Percentiles rank a stretch among this genome's conserved stretches.
Conservation (phyloP, 768 basidiomycete genomes). For the Naganishia kalamii region DNA sequence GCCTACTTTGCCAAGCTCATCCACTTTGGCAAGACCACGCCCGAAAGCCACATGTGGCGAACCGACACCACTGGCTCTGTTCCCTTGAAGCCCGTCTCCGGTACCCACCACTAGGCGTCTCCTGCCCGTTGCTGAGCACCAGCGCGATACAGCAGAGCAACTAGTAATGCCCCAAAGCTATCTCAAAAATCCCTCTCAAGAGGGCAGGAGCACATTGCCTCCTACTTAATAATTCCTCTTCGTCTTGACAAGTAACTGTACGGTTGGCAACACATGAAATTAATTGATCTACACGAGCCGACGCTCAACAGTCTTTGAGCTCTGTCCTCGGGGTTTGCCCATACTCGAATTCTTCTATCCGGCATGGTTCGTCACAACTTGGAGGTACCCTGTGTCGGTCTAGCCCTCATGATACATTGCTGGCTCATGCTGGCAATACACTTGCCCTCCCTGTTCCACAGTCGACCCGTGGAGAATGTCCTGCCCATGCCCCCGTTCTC, state of each 20-base stretch:
- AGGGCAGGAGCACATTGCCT: too few species aligned
- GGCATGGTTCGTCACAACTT: neutral
- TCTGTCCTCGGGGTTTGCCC: too few species aligned
- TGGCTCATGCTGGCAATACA: slow-evolving; percentile 28
- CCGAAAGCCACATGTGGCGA: slow-evolving; percentile 14
- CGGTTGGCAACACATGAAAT: too few species aligned
- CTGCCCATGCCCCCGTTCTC: slow-evolving; percentile 19
- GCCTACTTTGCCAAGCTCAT: slow-evolving; percentile 7
- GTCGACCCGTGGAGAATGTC: slow-evolving; percentile 22
- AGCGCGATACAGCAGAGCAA: too few species aligned
- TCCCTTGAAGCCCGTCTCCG: slow-evolving; percentile 1
- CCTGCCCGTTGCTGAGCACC: neutral
- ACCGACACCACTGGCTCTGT: slow-evolving; percentile 1
- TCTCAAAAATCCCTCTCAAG: too few species aligned
- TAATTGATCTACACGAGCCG: too few species aligned
- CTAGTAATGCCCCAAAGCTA: too few species aligned
- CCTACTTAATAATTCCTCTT: too few species aligned
- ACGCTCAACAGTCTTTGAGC: too few species aligned
- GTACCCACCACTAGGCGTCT: slow-evolving; percentile 2
- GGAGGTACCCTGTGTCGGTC: neutral
- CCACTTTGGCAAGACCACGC: slow-evolving; percentile 7
- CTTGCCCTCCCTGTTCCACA: slow-evolving; percentile 19
- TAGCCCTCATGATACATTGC: slow-evolving; percentile 22
- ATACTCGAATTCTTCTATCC: neutral
- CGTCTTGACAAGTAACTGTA: too few species aligned